These are phyloP conservation scores for Pythium vanterpoolii DNA, from an alignment of 352 stramenopile species.

Conservation along the genomic window DNA sequence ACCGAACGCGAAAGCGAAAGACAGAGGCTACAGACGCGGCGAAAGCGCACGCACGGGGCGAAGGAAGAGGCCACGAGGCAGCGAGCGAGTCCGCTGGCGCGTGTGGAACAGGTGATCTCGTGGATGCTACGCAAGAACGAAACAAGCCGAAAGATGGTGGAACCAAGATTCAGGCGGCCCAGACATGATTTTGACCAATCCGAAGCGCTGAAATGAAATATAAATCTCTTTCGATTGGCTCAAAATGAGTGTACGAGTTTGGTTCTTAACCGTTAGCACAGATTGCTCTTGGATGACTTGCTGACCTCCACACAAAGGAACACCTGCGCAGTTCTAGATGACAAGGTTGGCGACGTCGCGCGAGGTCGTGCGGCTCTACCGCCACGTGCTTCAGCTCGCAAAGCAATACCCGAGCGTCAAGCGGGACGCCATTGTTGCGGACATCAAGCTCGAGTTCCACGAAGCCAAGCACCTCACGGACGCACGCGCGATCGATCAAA, in stretches of 20 bases:
- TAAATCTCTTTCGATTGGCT: conserved; percentile 8
- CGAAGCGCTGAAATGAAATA: not conserved
- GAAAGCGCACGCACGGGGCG: not conserved
- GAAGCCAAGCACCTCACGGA: conserved; percentile 67
- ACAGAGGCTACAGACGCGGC: not conserved
- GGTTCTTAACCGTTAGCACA: conserved; percentile 12
- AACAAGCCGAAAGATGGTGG: not conserved
- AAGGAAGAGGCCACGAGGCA: not conserved
- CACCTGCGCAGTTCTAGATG: not conserved
- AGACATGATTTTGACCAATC: not conserved
- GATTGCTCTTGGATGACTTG: not conserved
- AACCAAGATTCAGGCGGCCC: conserved; percentile 1
- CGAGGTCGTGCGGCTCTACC: conserved; percentile 76
- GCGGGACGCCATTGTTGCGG: conserved; percentile 69
- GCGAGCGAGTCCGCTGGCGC: not conserved
- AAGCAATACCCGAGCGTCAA: conserved; percentile 85
- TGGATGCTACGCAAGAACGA: not conserved
- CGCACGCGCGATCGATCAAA: conserved; percentile 52
- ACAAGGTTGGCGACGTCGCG: conserved; percentile 35
- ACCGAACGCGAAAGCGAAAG: not conserved
- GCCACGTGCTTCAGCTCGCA: conserved; percentile 79
- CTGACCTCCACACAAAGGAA: not conserved
- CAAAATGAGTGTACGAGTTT: not conserved
- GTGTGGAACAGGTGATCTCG: conserved; percentile 2
- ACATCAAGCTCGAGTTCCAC: conserved; percentile 87